A percentile compares a stretch with the other conserved stretches of the same genome.
phyloP scores from a whole-genome alignment of 2,329 filamentous ascomycete species.

The Nigrospora oryzae region DNA sequence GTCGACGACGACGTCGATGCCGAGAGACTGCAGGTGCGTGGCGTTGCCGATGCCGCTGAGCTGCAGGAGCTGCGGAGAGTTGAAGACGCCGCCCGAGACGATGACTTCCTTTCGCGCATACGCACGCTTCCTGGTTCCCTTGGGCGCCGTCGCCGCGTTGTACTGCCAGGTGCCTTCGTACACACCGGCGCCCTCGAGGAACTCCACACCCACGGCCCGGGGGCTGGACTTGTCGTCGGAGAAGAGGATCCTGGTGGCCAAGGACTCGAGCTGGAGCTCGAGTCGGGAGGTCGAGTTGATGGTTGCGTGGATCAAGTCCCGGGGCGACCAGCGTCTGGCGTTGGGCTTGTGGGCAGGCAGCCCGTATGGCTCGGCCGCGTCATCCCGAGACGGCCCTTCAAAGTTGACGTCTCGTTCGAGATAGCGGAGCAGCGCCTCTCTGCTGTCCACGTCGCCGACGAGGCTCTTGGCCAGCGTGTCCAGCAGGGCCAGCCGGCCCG shows the following conservation, averaged over 20 bases:
- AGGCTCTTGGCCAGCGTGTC: not conserved
- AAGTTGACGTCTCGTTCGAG: constrained; percentile 9
- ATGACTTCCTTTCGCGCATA: constrained; percentile 33
- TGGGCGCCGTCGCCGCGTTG: constrained; percentile 14
- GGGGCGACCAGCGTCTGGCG: constrained; percentile 27
- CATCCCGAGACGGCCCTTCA: not conserved
- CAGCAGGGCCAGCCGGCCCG: not conserved
- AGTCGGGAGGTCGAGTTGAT: constrained; percentile 24
- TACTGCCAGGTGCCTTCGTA: constrained; percentile 15
- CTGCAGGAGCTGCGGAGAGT: constrained; percentile 39
- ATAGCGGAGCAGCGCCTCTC: constrained; percentile 1
- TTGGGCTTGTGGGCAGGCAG: constrained; percentile 8
- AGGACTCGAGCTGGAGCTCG: constrained; percentile 14
- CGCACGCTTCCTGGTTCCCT: constrained; percentile 11
- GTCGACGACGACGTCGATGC: constrained; percentile 32
- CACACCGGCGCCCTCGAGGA: constrained; percentile 14
- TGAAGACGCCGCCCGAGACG: constrained; percentile 35
- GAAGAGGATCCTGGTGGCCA: constrained; percentile 10
- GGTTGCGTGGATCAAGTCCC: constrained; percentile 32
- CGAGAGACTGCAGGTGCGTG: constrained; percentile 25
- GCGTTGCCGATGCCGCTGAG: constrained; percentile 36
- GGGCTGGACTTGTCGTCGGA: not conserved
- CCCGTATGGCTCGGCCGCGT: constrained; percentile 3
- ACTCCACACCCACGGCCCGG: constrained; percentile 9
- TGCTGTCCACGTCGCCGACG: not conserved